Conservation (phyloP, 805 yeast species). For the Cyberlindnera amylophila region DNA sequence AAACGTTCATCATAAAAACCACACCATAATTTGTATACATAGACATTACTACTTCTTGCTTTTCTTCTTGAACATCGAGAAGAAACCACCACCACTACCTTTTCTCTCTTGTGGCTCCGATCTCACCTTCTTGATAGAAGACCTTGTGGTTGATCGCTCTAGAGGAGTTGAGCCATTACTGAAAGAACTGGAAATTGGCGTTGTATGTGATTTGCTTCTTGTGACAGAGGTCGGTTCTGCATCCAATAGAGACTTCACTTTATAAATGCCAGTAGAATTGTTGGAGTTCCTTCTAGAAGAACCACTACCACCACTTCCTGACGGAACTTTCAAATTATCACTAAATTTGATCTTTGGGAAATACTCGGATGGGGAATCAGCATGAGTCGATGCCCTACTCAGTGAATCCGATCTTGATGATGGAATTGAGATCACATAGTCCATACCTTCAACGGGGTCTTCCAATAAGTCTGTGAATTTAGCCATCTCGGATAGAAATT, state of each 20-base stretch:
- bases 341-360: conserved; percentile 22
- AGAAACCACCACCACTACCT: conserved; percentile 13
- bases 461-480: conserved; percentile 9
- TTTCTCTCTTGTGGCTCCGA: conserved; percentile 10
- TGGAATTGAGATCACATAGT: background rate
- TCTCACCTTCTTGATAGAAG: conserved; percentile 9
- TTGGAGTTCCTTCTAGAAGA: conserved; percentile 19
- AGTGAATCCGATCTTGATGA: conserved; percentile 5
- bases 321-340: conserved; percentile 19
- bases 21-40: too few relatives aligned
- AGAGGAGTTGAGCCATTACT: conserved; percentile 5
- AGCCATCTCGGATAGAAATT: background rate
- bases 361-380: conserved; percentile 10
- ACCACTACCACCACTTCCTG: background rate
- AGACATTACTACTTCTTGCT: conserved; percentile 2
- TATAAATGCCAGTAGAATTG: conserved; percentile 17
- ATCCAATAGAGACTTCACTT: conserved; percentile 24
- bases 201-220: conserved; percentile 16
- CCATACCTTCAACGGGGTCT: conserved; percentile 1
- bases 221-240: conserved; percentile 11
- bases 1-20: too few relatives aligned
- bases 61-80: conserved; percentile 17
- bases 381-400: background rate
- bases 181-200: conserved; percentile 2
- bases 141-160: conserved; percentile 5